phyloP scores from a whole-genome alignment of 148 eudicot species.

The Amaranthus cruentus region DNA sequence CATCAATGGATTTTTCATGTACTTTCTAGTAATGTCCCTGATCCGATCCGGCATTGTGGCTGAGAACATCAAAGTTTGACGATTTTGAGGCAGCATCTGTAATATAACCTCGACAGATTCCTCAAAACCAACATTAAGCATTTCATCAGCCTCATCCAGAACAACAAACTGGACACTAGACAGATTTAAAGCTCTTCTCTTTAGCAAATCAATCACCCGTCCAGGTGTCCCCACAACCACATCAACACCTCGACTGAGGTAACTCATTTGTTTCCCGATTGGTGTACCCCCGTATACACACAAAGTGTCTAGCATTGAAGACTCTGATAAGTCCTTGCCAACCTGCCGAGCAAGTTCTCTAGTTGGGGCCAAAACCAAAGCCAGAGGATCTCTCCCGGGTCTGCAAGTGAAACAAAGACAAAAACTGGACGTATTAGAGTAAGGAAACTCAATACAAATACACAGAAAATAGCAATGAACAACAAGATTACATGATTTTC shows the following conservation, averaged over 20 bases:
- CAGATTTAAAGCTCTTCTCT: conserved; percentile 68
- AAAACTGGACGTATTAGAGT: background rate
- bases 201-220: conserved; percentile 81
- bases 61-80: conserved; percentile 93
- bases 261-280: conserved; percentile 57
- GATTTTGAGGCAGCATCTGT: conserved; percentile 55
- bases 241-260: conserved; percentile 73
- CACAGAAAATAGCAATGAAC: background rate
- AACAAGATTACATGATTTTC: background rate
- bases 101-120: conserved; percentile 84
- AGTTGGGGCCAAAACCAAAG: conserved; percentile 84
- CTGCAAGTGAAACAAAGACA: conserved; percentile 28
- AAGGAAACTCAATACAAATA: no score
- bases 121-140: conserved; percentile 94
- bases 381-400: conserved; percentile 68
- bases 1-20: conserved; percentile 61
- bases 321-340: conserved; percentile 78
- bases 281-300: conserved; percentile 96
- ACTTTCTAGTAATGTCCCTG: conserved; percentile 60
- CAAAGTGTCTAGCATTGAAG: conserved; percentile 65
- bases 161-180: conserved; percentile 77
- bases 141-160: conserved; percentile 98
- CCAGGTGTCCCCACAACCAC: conserved; percentile 95
- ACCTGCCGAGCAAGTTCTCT: conserved; percentile 96
- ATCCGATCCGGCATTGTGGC: conserved; percentile 99